Evolutionary conservation across 73 alveolate species (phyloP).

Genomic region (Tetrahymena thermophila): DNA sequence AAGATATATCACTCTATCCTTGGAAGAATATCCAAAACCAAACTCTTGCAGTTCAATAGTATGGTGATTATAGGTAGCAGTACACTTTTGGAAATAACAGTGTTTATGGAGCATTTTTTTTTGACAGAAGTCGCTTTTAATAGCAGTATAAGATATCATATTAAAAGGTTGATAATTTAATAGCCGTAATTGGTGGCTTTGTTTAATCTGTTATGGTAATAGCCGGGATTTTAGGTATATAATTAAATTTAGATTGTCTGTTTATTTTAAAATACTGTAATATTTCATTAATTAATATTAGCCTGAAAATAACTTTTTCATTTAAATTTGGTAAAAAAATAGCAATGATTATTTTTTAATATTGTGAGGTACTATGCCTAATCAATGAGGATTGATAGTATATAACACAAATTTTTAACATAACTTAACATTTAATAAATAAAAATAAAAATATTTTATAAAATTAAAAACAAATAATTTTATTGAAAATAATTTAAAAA

Average conservation of each 20-base stretch:
- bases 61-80: constrained; percentile 12
- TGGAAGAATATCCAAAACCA: neutral
- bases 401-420: too few relatives aligned
- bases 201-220: constrained; percentile 11
- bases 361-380: too few relatives aligned
- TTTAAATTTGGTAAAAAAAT: too few relatives aligned
- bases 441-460: too few relatives aligned
- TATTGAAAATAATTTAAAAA: too few relatives aligned
- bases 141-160: neutral
- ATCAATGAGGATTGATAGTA: too few relatives aligned
- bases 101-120: constrained; percentile 9
- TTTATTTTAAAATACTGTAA: too few relatives aligned
- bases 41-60: neutral
- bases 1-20: constrained; percentile 8
- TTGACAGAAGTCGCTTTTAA: constrained; percentile 21
- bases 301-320: too few relatives aligned
- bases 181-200: constrained; percentile 28
- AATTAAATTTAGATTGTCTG: neutral
- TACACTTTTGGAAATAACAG: neutral
- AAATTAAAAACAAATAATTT: too few relatives aligned
- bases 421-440: too few relatives aligned
- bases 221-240: neutral
- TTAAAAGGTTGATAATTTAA: constrained; percentile 2
- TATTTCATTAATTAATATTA: too few relatives aligned
- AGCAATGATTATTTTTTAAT: too few relatives aligned